Conservation (phyloP, 495 filamentous ascomycete genomes). For the Penicillium crystallinum region DNA sequence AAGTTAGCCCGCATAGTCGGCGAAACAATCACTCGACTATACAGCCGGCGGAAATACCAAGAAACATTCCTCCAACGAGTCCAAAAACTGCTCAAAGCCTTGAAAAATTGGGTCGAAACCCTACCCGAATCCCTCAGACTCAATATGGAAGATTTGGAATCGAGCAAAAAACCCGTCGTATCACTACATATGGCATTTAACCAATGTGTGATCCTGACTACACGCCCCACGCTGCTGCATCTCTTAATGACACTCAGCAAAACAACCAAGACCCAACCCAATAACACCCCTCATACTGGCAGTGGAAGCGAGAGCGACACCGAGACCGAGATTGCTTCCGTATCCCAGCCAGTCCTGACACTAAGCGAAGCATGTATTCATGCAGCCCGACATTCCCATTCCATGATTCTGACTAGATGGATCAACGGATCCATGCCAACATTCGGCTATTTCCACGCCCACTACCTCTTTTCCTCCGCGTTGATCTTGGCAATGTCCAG, state of each 20-base stretch:
- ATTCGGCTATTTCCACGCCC: slow-evolving; percentile 44
- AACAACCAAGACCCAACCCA: not conserved
- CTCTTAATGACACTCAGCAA: slow-evolving; percentile 35
- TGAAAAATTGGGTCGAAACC: slow-evolving; percentile 44
- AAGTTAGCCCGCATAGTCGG: slow-evolving; percentile 39
- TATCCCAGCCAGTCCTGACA: slow-evolving; percentile 38
- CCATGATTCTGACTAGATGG: slow-evolving; percentile 41
- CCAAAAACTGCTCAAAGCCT: slow-evolving; percentile 38
- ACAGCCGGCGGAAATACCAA: slow-evolving; percentile 40
- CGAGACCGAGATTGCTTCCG: slow-evolving; percentile 3
- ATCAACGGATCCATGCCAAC: slow-evolving; percentile 41
- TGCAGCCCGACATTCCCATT: slow-evolving; percentile 39
- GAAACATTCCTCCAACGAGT: slow-evolving; percentile 42
- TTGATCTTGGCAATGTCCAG: slow-evolving; percentile 41
- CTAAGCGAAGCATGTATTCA: slow-evolving; percentile 44
- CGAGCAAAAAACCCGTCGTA: slow-evolving; percentile 34
- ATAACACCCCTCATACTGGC: not conserved
- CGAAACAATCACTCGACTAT: slow-evolving; percentile 38
- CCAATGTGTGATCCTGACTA: slow-evolving; percentile 41
- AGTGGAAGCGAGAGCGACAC: not conserved
- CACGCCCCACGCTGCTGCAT: slow-evolving; percentile 38
- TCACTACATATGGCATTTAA: slow-evolving; percentile 42
- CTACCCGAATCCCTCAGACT: slow-evolving; percentile 37
- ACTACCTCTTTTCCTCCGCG: slow-evolving; percentile 43
- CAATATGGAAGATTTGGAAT: slow-evolving; percentile 35